A percentile compares a stretch with the other conserved stretches of the same genome.
phyloP scores from a whole-genome alignment of 2,329 filamentous ascomycete species.

The Neofusicoccum umdonicola region DNA sequence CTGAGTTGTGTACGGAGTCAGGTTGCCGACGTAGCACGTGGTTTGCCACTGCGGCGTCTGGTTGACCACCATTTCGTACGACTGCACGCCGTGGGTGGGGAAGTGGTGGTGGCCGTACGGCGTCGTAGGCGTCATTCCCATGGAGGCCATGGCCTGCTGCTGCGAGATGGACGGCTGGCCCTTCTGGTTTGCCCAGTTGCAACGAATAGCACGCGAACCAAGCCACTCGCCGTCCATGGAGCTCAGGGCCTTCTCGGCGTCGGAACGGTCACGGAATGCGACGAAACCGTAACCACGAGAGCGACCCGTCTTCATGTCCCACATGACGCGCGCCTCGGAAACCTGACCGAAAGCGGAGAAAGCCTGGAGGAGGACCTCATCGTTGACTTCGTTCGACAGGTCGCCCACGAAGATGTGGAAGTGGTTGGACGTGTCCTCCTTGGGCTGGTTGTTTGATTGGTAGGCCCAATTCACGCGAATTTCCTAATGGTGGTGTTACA shows the following conservation, averaged over 20 bases:
- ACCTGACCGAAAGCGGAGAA: constrained; percentile 95
- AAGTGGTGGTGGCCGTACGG: constrained; percentile 97
- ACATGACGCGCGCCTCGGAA: constrained; percentile 98
- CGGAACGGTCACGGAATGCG: constrained; percentile 87
- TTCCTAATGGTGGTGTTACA: constrained; percentile 59
- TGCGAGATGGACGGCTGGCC: constrained; percentile 98
- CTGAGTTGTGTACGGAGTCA: constrained; percentile 96
- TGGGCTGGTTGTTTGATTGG: constrained; percentile 88
- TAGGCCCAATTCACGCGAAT: constrained; percentile 99
- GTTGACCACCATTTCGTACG: constrained; percentile 92
- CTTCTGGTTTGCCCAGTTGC: constrained; percentile 99
- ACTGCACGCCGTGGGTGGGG: constrained; percentile 92
- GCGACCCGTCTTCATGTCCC: constrained; percentile 99
- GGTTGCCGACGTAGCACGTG: constrained; percentile 94
- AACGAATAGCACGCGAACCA: constrained; percentile 93
- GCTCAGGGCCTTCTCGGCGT: constrained; percentile 93
- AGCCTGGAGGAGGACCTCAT: constrained; percentile 87
- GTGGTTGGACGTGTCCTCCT: constrained; percentile 96
- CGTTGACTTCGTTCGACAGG: constrained; percentile 96
- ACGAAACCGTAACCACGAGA: constrained; percentile 98
- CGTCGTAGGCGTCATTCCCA: constrained; percentile 97
- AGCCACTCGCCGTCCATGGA: constrained; percentile 99
- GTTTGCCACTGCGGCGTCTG: constrained; percentile 99
- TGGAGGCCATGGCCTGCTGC: constrained; percentile 92
- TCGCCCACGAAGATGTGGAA: constrained; percentile 99